phyloP scores from a whole-genome alignment of 164 flowering plant species.

The Houttuynia cordata region DNA sequence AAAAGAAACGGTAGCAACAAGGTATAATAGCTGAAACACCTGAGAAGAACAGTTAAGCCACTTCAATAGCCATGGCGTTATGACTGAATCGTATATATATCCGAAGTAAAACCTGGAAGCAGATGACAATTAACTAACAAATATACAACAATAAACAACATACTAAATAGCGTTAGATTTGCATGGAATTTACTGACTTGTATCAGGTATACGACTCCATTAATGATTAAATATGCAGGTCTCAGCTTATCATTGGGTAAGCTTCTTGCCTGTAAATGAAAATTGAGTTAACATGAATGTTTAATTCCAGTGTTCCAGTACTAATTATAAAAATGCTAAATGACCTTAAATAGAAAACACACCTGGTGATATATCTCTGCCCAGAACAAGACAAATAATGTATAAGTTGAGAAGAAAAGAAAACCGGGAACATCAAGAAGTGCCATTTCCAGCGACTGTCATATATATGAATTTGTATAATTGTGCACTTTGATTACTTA shows the following conservation, averaged over 20 bases:
- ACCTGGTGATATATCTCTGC: conserved; percentile 97
- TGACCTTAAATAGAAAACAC: conserved; percentile 1
- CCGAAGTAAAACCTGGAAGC: conserved; percentile 55
- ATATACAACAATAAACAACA: neutral
- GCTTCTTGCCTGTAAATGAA: conserved; percentile 55
- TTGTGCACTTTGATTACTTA: no score
- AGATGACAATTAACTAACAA: neutral
- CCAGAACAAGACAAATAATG: conserved; percentile 80
- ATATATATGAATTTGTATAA: neutral
- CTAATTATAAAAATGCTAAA: neutral
- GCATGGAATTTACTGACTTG: conserved; percentile 31
- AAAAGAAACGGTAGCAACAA: neutral
- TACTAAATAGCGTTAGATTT: neutral
- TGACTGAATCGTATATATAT: conserved; percentile 23
- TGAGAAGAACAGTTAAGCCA: conserved; percentile 54
- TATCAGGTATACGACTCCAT: conserved; percentile 43
- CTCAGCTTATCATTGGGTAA: conserved; percentile 55
- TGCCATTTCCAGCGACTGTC: conserved; percentile 34
- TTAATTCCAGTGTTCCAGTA: no score
- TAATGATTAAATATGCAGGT: conserved; percentile 47
- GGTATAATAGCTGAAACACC: conserved; percentile 17
- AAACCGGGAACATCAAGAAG: conserved; percentile 73
- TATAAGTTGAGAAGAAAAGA: conserved; percentile 76
- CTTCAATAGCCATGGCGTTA: conserved; percentile 25
- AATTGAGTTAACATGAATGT: neutral